These are phyloP conservation scores for Globisporangium nagaii DNA, from an alignment of 352 stramenopile genomes.

Conservation along the genomic window DNA sequence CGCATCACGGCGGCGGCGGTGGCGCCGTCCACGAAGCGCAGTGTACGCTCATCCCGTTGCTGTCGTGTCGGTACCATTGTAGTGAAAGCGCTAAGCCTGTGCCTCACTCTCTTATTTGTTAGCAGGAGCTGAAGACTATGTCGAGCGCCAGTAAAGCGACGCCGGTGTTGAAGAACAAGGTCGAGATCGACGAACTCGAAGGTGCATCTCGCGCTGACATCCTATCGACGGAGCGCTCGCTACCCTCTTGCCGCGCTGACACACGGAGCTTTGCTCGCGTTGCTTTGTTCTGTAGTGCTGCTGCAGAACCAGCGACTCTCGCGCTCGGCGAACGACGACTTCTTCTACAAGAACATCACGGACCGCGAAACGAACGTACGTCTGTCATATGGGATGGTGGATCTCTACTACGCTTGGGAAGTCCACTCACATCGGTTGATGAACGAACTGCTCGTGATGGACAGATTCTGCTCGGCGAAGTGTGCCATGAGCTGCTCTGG, in stretches of 20 bases:
- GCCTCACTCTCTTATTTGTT: not conserved
- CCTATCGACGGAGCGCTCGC: no score
- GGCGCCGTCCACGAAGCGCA: not conserved
- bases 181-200: slow-evolving; percentile 51
- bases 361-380: slow-evolving; percentile 41
- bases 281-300: slow-evolving; percentile 17
- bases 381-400: not conserved
- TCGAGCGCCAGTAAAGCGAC: slow-evolving; percentile 1
- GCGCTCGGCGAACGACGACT: slow-evolving; percentile 20
- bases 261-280: not conserved
- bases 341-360: slow-evolving; percentile 39
- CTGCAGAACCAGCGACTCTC: slow-evolving; percentile 38
- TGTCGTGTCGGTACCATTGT: no score
- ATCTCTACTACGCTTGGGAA: no score
- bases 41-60: slow-evolving; percentile 1
- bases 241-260: no score
- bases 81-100: no score
- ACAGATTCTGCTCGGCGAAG: slow-evolving; percentile 56
- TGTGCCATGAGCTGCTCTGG: slow-evolving; percentile 49
- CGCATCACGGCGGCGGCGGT: not conserved
- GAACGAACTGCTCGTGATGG: no score
- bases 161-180: slow-evolving; percentile 16
- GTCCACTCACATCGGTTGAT: no score
- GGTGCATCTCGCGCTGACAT: no score
- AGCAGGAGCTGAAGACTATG: not conserved